These are phyloP conservation scores for Amylocarpus encephaloides DNA, from an alignment of 2,329 filamentous ascomycete species.

Conservation along the genomic window DNA sequence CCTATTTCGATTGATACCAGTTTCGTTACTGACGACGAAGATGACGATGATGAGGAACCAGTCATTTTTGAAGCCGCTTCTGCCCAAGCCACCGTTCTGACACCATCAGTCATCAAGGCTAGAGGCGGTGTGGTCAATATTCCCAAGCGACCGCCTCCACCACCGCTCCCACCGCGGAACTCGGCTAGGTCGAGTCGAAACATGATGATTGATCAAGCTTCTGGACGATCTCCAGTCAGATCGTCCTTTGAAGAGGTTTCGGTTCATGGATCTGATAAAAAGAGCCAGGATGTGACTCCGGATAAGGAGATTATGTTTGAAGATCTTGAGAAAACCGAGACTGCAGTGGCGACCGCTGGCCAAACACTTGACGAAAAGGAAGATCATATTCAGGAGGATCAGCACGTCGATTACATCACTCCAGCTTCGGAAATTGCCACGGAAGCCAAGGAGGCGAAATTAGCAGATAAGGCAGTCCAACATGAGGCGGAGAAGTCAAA, in stretches of 20 bases:
- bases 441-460: too few species aligned
- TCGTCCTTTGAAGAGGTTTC: slow-evolving; percentile 31
- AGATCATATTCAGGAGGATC: background rate
- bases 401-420: background rate
- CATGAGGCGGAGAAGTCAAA: too few species aligned
- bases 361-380: slow-evolving; percentile 2
- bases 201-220: slow-evolving; percentile 25
- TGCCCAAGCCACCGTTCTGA: slow-evolving; percentile 50
- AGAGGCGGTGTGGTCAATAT: slow-evolving; percentile 81
- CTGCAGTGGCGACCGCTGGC: background rate
- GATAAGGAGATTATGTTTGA: slow-evolving; percentile 3
- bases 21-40: slow-evolving; percentile 35
- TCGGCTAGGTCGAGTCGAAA: slow-evolving; percentile 42
- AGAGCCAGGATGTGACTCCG: slow-evolving; percentile 6
- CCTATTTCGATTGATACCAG: slow-evolving; percentile 36
- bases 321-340: slow-evolving; percentile 5
- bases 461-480: too few species aligned
- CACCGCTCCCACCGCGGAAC: slow-evolving; percentile 65
- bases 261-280: slow-evolving; percentile 17
- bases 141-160: slow-evolving; percentile 70
- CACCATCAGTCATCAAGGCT: slow-evolving; percentile 43
- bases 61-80: slow-evolving; percentile 62
- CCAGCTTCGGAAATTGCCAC: too few species aligned
- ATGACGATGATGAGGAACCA: slow-evolving; percentile 46
- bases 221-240: slow-evolving; percentile 21